phyloP scores from a whole-genome alignment of 805 yeast species.

The Pachysolen tannophilus region DNA sequence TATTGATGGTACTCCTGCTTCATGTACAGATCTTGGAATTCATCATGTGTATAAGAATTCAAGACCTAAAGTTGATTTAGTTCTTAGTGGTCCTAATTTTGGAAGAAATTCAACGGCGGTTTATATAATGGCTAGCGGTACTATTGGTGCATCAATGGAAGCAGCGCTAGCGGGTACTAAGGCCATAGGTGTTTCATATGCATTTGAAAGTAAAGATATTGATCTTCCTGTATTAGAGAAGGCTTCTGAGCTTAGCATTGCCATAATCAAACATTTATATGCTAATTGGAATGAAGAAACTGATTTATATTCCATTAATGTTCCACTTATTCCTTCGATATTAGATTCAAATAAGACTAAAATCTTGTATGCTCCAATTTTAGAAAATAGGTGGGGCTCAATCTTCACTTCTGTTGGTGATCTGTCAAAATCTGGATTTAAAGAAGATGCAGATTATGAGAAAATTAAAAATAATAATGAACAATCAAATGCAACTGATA shows the following conservation, averaged over 20 bases:
- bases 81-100: conserved; percentile 90
- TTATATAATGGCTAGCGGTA: conserved; percentile 86
- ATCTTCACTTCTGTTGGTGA: conserved; percentile 34
- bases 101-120: conserved; percentile 90
- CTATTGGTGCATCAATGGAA: conserved; percentile 96
- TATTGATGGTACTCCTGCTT: conserved; percentile 92
- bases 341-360: conserved; percentile 37
- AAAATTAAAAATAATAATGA: too few species aligned
- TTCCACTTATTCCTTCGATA: conserved; percentile 50
- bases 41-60: conserved; percentile 51
- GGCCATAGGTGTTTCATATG: conserved; percentile 79
- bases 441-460: too few species aligned
- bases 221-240: conserved; percentile 40
- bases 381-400: conserved; percentile 74
- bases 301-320: conserved; percentile 76
- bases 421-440: conserved; percentile 12
- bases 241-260: conserved; percentile 65
- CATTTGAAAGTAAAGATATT: conserved; percentile 55
- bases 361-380: conserved; percentile 67
- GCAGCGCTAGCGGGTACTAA: conserved; percentile 66
- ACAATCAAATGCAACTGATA: conserved; percentile 30
- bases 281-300: conserved; percentile 47
- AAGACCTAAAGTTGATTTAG: conserved; percentile 67
- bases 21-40: conserved; percentile 86
- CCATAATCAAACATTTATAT: conserved; percentile 51